Evolutionary conservation across 169 alveolate species (phyloP).

Genomic region (Plasmodium falciparum): DNA sequence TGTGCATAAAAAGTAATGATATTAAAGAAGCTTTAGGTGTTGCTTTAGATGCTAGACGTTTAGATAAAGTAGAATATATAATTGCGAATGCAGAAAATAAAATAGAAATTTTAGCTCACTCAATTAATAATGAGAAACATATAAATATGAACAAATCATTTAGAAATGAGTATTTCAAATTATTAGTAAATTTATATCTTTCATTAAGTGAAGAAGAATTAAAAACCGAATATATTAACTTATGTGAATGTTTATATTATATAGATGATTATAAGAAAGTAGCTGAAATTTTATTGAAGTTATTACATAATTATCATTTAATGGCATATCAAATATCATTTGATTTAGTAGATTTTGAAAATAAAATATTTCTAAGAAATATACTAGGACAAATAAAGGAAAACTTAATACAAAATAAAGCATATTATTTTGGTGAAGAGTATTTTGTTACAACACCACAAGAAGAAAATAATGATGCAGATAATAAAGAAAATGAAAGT

Average conservation of each 20-base stretch:
- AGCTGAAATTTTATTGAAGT: slow-evolving; percentile 87
- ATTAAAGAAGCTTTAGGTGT: slow-evolving; percentile 95
- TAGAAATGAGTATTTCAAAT: slow-evolving; percentile 50
- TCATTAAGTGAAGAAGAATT: slow-evolving; percentile 65
- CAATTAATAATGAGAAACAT: slow-evolving; percentile 55
- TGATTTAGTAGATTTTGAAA: slow-evolving; percentile 95
- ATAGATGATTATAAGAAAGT: slow-evolving; percentile 90
- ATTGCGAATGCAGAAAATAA: slow-evolving; percentile 79
- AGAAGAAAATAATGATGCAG: neutral
- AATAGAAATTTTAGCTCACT: slow-evolving; percentile 57
- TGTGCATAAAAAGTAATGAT: slow-evolving; percentile 89
- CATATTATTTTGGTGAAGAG: slow-evolving; percentile 38
- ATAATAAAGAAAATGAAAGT: neutral
- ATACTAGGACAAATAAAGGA: slow-evolving; percentile 72
- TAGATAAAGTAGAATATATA: slow-evolving; percentile 91
- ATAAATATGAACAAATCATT: slow-evolving; percentile 58
- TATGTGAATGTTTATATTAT: slow-evolving; percentile 90
- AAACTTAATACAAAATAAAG: slow-evolving; percentile 28
- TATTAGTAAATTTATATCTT: slow-evolving; percentile 45
- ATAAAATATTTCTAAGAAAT: slow-evolving; percentile 89
- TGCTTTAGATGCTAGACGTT: slow-evolving; percentile 94
- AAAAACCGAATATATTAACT: slow-evolving; percentile 83
- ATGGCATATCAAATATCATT: slow-evolving; percentile 93
- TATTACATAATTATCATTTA: slow-evolving; percentile 84
- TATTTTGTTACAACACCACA: neutral